These are phyloP conservation scores for Fusarium sp. DNA, from an alignment of 2,329 filamentous ascomycete genomes.

Conservation along the genomic window DNA sequence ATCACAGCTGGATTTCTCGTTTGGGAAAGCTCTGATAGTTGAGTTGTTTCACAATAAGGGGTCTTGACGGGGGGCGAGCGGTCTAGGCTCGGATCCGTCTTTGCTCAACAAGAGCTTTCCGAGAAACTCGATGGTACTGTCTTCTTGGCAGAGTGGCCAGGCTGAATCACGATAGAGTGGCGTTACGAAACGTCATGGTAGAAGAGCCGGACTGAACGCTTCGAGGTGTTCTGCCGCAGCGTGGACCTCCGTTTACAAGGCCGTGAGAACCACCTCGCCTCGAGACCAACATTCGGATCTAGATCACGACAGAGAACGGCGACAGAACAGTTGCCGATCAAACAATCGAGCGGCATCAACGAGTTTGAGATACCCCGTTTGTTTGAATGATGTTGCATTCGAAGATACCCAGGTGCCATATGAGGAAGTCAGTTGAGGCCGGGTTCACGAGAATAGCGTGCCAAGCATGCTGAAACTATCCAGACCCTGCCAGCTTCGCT, in stretches of 20 bases:
- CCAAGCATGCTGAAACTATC: constrained; percentile 32
- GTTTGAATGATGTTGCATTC: constrained; percentile 26
- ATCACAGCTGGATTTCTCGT: constrained; percentile 30
- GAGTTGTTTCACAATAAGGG: constrained; percentile 42
- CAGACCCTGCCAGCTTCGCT: constrained; percentile 26
- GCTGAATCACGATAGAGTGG: constrained; percentile 23
- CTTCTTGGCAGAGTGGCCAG: constrained; percentile 4
- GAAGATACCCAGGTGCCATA: constrained; percentile 14
- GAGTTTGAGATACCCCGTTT: constrained; percentile 28
- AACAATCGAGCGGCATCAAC: constrained; percentile 20
- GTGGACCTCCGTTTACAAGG: background rate
- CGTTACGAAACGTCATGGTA: constrained; percentile 4
- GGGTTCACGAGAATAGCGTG: constrained; percentile 20
- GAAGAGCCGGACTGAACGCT: constrained; percentile 1
- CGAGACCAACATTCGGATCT: constrained; percentile 16
- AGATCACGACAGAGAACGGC: constrained; percentile 9
- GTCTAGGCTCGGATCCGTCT: constrained; percentile 32
- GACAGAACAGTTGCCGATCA: constrained; percentile 27
- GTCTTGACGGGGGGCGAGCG: constrained; percentile 32
- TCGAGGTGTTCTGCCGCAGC: background rate
- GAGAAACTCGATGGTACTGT: constrained; percentile 7
- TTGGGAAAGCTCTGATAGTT: constrained; percentile 30
- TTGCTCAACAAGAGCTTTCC: constrained; percentile 9
- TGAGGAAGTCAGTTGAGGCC: constrained; percentile 2
- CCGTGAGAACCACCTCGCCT: background rate